These are phyloP conservation scores for Pseudocercospora cruenta DNA, from an alignment of 2,329 filamentous ascomycete species.

Conservation along the genomic window DNA sequence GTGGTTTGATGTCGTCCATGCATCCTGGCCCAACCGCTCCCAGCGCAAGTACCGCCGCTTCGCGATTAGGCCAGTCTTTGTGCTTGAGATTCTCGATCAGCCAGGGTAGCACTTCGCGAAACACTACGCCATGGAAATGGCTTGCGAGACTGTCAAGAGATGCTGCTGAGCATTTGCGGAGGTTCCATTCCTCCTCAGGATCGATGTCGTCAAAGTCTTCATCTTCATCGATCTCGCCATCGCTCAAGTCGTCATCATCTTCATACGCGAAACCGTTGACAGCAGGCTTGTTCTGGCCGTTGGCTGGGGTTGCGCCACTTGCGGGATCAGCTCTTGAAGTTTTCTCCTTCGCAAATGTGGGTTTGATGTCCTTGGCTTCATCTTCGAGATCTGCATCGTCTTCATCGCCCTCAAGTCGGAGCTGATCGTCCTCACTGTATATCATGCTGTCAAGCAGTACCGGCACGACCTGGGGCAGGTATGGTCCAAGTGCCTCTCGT, in stretches of 20 bases:
- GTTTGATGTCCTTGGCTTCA: slow-evolving; percentile 86
- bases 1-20: slow-evolving; percentile 84
- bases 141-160: slow-evolving; percentile 92
- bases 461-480: slow-evolving; percentile 82
- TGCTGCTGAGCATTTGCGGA: slow-evolving; percentile 95
- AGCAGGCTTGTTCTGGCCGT: slow-evolving; percentile 55
- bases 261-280: slow-evolving; percentile 40
- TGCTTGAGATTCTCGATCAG: slow-evolving; percentile 87
- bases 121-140: slow-evolving; percentile 85
- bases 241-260: slow-evolving; percentile 77
- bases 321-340: slow-evolving; percentile 57
- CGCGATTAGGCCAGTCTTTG: slow-evolving; percentile 85
- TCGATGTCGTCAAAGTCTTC: slow-evolving; percentile 72
- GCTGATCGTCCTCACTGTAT: slow-evolving; percentile 91
- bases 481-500: slow-evolving; percentile 74
- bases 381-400: slow-evolving; percentile 84
- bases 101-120: slow-evolving; percentile 89
- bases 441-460: slow-evolving; percentile 94
- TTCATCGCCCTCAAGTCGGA: slow-evolving; percentile 74
- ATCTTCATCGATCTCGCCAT: slow-evolving; percentile 83
- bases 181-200: slow-evolving; percentile 90
- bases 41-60: slow-evolving; percentile 90
- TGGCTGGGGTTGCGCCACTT: slow-evolving; percentile 55
- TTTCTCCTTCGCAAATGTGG: slow-evolving; percentile 75
- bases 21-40: slow-evolving; percentile 95